A percentile compares a stretch with the other conserved stretches of the same genome.
Evolutionary conservation across 176 grass and related monocot species (phyloP).

Genomic region (Hordeum marinum): DNA sequence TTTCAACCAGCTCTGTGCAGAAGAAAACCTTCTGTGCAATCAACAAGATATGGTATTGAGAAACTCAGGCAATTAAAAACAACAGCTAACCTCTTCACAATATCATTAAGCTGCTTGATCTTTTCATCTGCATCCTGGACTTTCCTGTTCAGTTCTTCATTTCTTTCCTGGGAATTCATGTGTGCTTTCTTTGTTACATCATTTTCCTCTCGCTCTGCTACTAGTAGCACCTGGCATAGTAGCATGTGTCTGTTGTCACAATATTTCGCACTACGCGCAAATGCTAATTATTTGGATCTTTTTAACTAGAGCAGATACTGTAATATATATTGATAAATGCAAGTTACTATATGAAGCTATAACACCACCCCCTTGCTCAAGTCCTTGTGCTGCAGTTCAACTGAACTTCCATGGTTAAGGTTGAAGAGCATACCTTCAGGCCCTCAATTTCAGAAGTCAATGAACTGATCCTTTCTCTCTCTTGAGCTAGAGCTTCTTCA

Average conservation of each 20-base stretch:
- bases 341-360: background rate
- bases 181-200: slow-evolving; percentile 49
- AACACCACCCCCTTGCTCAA: background rate
- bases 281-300: background rate
- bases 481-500: slow-evolving; percentile 69
- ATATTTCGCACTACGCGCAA: slow-evolving; percentile 5
- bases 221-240: slow-evolving; percentile 49
- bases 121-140: slow-evolving; percentile 44
- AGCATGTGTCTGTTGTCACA: background rate
- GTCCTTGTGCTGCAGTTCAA: background rate
- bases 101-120: slow-evolving; percentile 47
- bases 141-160: slow-evolving; percentile 56
- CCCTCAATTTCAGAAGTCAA: slow-evolving; percentile 54
- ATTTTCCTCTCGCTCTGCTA: slow-evolving; percentile 44
- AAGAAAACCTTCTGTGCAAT: background rate
- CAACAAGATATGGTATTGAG: slow-evolving; percentile 9
- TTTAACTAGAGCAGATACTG: background rate
- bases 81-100: slow-evolving; percentile 46
- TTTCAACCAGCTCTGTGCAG: background rate
- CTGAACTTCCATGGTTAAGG: background rate
- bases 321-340: background rate
- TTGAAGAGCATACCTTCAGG: slow-evolving; percentile 41
- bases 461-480: slow-evolving; percentile 65
- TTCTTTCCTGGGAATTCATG: slow-evolving; percentile 44
- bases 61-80: slow-evolving; percentile 21